Evolutionary conservation across 208 protist species (phyloP).

Genomic region (Phytomonas sp.): DNA sequence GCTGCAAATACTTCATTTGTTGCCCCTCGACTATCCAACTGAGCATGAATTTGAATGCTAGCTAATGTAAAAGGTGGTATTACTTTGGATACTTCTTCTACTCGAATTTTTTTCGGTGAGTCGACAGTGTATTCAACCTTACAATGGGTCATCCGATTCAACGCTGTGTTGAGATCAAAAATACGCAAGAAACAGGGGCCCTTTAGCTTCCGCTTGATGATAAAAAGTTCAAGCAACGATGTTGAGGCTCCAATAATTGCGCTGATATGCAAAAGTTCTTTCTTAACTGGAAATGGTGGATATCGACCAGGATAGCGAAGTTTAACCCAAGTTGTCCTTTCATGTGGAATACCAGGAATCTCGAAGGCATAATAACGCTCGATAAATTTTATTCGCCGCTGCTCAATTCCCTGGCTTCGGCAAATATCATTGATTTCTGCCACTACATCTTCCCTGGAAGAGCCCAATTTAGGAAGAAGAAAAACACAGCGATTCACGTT

Average conservation of each 20-base stretch:
- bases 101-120: slow-evolving; percentile 57
- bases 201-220: slow-evolving; percentile 91
- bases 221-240: slow-evolving; percentile 88
- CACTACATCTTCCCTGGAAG: slow-evolving; percentile 61
- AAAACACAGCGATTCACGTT: slow-evolving; percentile 75
- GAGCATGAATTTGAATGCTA: slow-evolving; percentile 84
- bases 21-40: slow-evolving; percentile 61
- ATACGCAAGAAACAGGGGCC: slow-evolving; percentile 90
- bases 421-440: slow-evolving; percentile 79
- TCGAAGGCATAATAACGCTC: slow-evolving; percentile 93
- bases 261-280: slow-evolving; percentile 52
- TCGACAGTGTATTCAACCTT: slow-evolving; percentile 69
- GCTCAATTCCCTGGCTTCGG: slow-evolving; percentile 50
- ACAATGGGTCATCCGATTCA: slow-evolving; percentile 72
- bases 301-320: slow-evolving; percentile 78
- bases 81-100: slow-evolving; percentile 12
- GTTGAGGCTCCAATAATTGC: slow-evolving; percentile 77
- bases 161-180: slow-evolving; percentile 18
- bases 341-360: slow-evolving; percentile 54
- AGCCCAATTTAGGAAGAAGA: slow-evolving; percentile 53
- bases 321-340: slow-evolving; percentile 84
- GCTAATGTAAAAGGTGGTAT: slow-evolving; percentile 73
- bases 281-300: slow-evolving; percentile 35
- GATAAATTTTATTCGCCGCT: slow-evolving; percentile 82
- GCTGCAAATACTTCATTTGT: slow-evolving; percentile 89